Evolutionary conservation across 805 yeast genomes (phyloP).

Genomic region (Candida xiaguanensis): DNA sequence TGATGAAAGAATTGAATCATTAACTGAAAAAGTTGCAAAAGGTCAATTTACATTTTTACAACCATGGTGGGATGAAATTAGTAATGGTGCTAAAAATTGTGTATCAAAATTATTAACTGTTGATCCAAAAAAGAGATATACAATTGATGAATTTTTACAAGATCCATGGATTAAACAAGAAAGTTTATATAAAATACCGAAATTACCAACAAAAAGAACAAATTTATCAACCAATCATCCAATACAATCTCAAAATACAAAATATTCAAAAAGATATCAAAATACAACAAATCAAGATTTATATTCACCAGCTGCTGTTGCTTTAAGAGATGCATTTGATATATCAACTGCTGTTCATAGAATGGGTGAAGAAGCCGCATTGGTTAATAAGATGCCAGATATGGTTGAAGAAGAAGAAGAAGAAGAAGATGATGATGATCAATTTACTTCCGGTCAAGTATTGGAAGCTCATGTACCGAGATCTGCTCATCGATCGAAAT

Average conservation of each 20-base stretch:
- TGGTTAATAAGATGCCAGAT: constrained; percentile 17
- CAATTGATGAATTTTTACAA: constrained; percentile 64
- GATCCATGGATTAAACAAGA: constrained; percentile 67
- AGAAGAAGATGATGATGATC: constrained; percentile 31
- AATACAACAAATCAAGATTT: constrained; percentile 25
- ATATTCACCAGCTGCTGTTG: constrained; percentile 73
- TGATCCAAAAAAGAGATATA: constrained; percentile 63
- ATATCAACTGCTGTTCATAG: constrained; percentile 84
- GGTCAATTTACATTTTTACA: constrained; percentile 73
- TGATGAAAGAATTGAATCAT: constrained; percentile 70
- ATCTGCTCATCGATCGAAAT: constrained; percentile 6
- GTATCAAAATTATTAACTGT: constrained; percentile 67
- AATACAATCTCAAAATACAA: constrained; percentile 19
- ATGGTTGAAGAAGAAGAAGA: constrained; percentile 27
- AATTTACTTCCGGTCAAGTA: constrained; percentile 4
- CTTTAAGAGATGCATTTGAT: constrained; percentile 82
- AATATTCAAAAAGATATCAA: constrained; percentile 22
- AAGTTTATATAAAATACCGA: constrained; percentile 8
- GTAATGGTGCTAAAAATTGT: constrained; percentile 63
- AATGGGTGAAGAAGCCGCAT: constrained; percentile 61
- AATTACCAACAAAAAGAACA: constrained; percentile 3
- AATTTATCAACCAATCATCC: constrained; percentile 17
- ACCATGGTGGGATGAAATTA: constrained; percentile 91
- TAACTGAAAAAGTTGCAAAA: constrained; percentile 74
- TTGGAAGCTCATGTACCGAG: constrained; percentile 8